Conservation (phyloP, 305 asterid species). For the Fraxinus angustifolia region DNA sequence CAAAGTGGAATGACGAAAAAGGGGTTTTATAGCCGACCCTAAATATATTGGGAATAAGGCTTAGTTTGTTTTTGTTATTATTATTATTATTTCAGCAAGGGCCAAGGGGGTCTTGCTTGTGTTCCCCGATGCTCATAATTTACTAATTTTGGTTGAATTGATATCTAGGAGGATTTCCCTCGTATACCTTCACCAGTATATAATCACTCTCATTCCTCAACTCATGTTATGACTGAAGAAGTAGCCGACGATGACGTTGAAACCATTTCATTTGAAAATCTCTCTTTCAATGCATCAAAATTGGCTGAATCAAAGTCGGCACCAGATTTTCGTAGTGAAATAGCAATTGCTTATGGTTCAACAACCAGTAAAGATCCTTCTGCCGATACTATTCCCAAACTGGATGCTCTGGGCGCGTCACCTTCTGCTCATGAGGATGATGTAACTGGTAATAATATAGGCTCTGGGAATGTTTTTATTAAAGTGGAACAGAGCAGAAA, state of each 20-base stretch:
- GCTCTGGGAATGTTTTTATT: slow-evolving; percentile 29
- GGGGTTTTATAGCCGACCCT: neutral
- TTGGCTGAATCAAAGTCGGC: slow-evolving; percentile 39
- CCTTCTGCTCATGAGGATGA: slow-evolving; percentile 38
- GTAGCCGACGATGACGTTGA: slow-evolving; percentile 40
- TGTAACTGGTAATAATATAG: slow-evolving; percentile 30
- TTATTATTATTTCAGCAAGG: neutral
- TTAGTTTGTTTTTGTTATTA: neutral
- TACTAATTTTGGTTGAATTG: slow-evolving; percentile 6
- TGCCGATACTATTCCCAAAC: slow-evolving; percentile 24
- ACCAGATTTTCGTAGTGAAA: slow-evolving; percentile 27
- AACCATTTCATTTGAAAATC: slow-evolving; percentile 50
- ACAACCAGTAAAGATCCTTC: slow-evolving; percentile 34
- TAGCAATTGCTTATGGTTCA: slow-evolving; percentile 32
- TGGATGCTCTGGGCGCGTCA: slow-evolving; percentile 33
- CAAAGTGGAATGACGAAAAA: neutral
- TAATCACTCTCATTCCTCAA: slow-evolving; percentile 49
- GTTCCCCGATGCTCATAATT: slow-evolving; percentile 9
- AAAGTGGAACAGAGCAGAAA: slow-evolving; percentile 34
- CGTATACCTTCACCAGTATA: slow-evolving; percentile 74
- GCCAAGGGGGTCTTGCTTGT: neutral
- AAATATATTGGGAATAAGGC: neutral
- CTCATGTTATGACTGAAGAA: slow-evolving; percentile 51
- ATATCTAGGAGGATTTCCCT: slow-evolving; percentile 66
- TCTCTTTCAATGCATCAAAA: slow-evolving; percentile 39